Base-by-base conservation (phyloP, 768 basidiomycete genomes). In the Collybiopsis confluens region DNA sequence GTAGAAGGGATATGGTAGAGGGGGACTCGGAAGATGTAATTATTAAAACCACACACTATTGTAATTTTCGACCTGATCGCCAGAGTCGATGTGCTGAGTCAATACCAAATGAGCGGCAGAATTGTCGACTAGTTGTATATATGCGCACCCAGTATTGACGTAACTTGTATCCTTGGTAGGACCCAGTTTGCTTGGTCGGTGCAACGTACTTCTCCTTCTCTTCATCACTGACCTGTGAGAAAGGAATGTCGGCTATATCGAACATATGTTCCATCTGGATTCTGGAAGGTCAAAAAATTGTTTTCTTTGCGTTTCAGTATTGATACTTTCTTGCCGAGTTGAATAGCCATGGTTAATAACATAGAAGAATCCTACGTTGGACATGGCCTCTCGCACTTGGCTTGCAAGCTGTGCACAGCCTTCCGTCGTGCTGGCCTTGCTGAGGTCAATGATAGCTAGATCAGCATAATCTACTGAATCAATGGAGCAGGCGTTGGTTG, bases 111-210 rank as follows among this genome's bases (percentile, higher is more conserved):
- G 21, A 48, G 16, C 20, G 4, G 24, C 33, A 50, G 20, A 33
- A 38, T 37, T 21, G 20, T 13, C 15, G 11, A 0, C 35, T 0
- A 24, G 20, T 20, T 13, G 27, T 37, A 20, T 0, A 4, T 7
- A 27, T 24, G 38, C 62, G 20, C 52, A 79, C 78, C 76, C 75
- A 81, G 54, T 78, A 78, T 43, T 73, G 69, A 4, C 75, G 69
- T 4, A 67, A 68, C 59, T 83, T 83, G 58, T 82, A 83, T 1
- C 80, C 80, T 57, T 78, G 73, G 57, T 73, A 81, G 2, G 75
- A 72, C 6, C 76, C 77, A 0, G 67, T 72, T 23, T 74, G 67
- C 54, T 75, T 75, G 52, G 72, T 72, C 30, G 64, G 66, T 0
- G 68, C 73, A 2, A 61, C 62, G 54, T 76, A 75, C 20, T 55